These are phyloP conservation scores for Trichoderma harzianum DNA, from an alignment of 2,329 filamentous ascomycete species.

Conservation along the genomic window DNA sequence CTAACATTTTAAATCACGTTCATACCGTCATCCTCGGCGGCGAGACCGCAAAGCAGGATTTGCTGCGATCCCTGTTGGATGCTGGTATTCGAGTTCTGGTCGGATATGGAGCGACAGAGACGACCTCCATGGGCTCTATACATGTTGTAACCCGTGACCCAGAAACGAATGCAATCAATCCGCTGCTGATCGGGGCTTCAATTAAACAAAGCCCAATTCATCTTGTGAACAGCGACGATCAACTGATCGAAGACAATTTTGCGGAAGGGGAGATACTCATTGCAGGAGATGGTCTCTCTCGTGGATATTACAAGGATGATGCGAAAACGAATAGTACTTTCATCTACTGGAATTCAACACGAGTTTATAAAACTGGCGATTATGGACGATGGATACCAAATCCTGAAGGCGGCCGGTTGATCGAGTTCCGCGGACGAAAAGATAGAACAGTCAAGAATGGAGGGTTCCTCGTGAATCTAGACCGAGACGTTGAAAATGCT, in stretches of 20 bases:
- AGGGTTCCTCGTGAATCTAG: slow-evolving; percentile 14
- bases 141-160: neutral
- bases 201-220: neutral
- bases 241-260: neutral
- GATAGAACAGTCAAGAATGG: slow-evolving; percentile 17
- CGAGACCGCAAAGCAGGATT: neutral
- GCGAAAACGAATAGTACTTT: neutral
- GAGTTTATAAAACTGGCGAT: slow-evolving; percentile 12
- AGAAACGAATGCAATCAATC: neutral
- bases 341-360: neutral
- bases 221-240: neutral
- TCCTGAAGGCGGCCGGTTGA: neutral
- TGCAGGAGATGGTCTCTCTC: slow-evolving; percentile 2
- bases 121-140: slow-evolving; percentile 11
- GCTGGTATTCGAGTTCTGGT: slow-evolving; percentile 5
- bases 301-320: slow-evolving; percentile 13
- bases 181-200: neutral
- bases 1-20: neutral
- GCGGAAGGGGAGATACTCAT: slow-evolving; percentile 14
- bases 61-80: slow-evolving; percentile 1
- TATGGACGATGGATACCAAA: slow-evolving; percentile 10
- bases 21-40: slow-evolving; percentile 14
- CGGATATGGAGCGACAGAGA: slow-evolving; percentile 15
- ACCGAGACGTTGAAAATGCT: slow-evolving; percentile 14
- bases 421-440: slow-evolving; percentile 15